Evolutionary conservation across 2,329 filamentous ascomycete genomes (phyloP).

Genomic region (Pseudogymnoascus verrucosus): DNA sequence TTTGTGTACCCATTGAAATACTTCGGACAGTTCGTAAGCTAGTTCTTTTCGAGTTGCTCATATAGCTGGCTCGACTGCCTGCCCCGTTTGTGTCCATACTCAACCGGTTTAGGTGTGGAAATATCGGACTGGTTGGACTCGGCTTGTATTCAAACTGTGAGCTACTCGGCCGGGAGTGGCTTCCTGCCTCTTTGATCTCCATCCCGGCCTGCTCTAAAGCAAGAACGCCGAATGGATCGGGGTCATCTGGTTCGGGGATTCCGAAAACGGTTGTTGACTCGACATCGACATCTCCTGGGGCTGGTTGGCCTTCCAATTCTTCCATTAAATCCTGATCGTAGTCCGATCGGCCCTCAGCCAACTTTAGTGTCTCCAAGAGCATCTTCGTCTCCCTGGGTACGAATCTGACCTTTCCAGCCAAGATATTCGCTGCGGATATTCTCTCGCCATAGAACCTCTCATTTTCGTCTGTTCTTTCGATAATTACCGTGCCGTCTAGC

Average conservation of each 20-base stretch:
- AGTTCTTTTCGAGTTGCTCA: constrained; percentile 47
- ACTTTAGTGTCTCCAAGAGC: constrained; percentile 66
- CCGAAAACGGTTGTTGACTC: constrained; percentile 54
- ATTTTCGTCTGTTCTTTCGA: constrained; percentile 83
- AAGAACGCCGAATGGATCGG: constrained; percentile 84
- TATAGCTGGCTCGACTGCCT: constrained; percentile 65
- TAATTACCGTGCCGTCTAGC: constrained; percentile 78
- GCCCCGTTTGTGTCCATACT: constrained; percentile 59
- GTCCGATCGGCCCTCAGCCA: constrained; percentile 74
- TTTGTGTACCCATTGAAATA: constrained; percentile 56
- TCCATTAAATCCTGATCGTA: constrained; percentile 63
- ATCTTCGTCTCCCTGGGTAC: constrained; percentile 34
- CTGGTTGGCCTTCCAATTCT: constrained; percentile 53
- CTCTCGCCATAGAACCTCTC: constrained; percentile 71
- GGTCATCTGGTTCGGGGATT: constrained; percentile 69
- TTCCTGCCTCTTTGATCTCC: constrained; percentile 85
- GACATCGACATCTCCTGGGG: constrained; percentile 67
- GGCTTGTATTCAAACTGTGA: constrained; percentile 79
- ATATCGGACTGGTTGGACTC: constrained; percentile 65
- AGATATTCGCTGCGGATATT: constrained; percentile 53
- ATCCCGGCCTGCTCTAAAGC: constrained; percentile 86
- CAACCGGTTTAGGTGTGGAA: constrained; percentile 46
- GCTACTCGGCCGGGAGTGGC: constrained; percentile 62
- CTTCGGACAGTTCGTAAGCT: constrained; percentile 63
- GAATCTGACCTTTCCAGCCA: constrained; percentile 31